phyloP scores from a whole-genome alignment of 2,329 filamentous ascomycete species.

The Monilinia laxa region DNA sequence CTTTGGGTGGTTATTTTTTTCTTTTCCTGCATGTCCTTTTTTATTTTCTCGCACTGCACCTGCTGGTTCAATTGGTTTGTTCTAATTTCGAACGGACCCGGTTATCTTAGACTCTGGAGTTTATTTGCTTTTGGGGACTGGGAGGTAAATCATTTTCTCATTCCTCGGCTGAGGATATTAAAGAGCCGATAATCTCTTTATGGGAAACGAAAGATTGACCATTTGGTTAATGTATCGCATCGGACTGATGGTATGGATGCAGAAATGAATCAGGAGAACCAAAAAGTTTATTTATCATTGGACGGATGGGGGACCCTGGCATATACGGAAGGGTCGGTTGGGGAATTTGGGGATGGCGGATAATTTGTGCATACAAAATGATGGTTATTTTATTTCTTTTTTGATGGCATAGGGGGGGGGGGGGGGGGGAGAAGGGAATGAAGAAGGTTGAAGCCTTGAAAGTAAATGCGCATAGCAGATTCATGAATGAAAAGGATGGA shows the following conservation, averaged over 20 bases:
- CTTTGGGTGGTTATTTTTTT: constrained; percentile 7
- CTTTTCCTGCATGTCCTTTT: constrained; percentile 15
- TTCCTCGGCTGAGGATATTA: background rate
- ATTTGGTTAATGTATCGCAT: constrained; percentile 12
- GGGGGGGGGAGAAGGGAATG: background rate
- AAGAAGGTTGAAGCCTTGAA: background rate
- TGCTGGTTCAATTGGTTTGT: constrained; percentile 13
- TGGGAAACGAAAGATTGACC: constrained; percentile 7
- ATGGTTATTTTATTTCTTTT: constrained; percentile 7
- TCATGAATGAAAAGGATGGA: constrained; percentile 8
- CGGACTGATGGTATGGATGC: constrained; percentile 2
- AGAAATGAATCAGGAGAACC: constrained; percentile 4
- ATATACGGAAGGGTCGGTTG: constrained; percentile 11
- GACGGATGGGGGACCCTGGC: constrained; percentile 12
- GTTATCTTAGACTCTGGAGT: constrained; percentile 17
- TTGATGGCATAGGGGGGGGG: background rate
- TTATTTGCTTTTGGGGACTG: constrained; percentile 4
- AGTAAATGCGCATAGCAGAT: background rate
- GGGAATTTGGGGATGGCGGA: constrained; percentile 4
- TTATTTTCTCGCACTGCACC: background rate
- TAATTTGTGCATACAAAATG: constrained; percentile 18
- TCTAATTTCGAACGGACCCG: constrained; percentile 13
- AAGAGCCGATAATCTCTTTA: background rate
- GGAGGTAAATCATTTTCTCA: constrained; percentile 5
- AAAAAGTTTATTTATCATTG: constrained; percentile 18